phyloP scores from a whole-genome alignment of 805 yeast genomes.

The Monosporozyma aquatica region DNA sequence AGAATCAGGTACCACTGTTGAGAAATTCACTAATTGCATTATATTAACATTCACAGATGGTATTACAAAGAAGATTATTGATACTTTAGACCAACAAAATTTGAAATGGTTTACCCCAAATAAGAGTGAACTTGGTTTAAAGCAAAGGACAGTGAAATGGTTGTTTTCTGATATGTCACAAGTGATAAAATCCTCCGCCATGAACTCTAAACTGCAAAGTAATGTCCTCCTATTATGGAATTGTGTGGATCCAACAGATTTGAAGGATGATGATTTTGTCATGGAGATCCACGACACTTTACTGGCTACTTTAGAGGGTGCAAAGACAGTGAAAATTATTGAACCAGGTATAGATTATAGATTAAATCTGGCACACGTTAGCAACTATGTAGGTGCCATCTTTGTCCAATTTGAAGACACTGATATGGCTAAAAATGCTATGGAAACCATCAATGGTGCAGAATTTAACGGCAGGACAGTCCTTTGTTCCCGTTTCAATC shows the following conservation, averaged over 20 bases:
- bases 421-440: slow-evolving; percentile 47
- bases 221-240: slow-evolving; percentile 60
- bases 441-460: slow-evolving; percentile 52
- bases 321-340: slow-evolving; percentile 51
- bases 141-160: slow-evolving; percentile 16
- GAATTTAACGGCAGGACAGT: slow-evolving; percentile 61
- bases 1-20: not conserved
- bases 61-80: not conserved
- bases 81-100: not conserved
- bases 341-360: slow-evolving; percentile 39
- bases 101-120: slow-evolving; percentile 20
- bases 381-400: slow-evolving; percentile 62
- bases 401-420: slow-evolving; percentile 53
- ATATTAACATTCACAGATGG: not conserved
- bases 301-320: slow-evolving; percentile 27
- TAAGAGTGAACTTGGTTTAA: slow-evolving; percentile 6
- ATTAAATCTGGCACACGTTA: slow-evolving; percentile 36
- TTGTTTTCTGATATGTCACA: slow-evolving; percentile 32
- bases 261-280: slow-evolving; percentile 41
- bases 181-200: slow-evolving; percentile 26
- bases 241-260: slow-evolving; percentile 53
- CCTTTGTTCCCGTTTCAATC: slow-evolving; percentile 49
- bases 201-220: slow-evolving; percentile 26
- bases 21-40: not conserved
- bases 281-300: slow-evolving; percentile 47